Conservation (phyloP, 768 basidiomycete genomes). For the Auricularia auricula-judae region DNA sequence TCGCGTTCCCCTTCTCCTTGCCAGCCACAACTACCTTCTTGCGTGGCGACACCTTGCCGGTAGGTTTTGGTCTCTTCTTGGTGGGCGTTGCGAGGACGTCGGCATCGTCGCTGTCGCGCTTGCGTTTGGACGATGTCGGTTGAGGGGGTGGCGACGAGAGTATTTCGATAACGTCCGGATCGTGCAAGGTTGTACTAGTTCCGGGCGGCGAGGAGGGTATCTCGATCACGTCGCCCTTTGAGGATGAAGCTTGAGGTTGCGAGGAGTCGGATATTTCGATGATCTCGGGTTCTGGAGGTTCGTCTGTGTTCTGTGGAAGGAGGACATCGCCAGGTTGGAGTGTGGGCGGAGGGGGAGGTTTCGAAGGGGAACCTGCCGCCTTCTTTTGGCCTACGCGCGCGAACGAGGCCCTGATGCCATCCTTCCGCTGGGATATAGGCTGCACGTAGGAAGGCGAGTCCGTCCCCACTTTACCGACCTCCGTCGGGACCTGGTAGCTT, state of each 20-base stretch:
- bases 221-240: not conserved
- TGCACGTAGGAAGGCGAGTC: constrained; percentile 77
- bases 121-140: not conserved
- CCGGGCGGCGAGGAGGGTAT: not conserved
- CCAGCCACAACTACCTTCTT: not conserved
- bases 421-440: constrained; percentile 66
- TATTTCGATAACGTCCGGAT: not conserved
- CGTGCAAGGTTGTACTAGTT: not conserved
- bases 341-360: not conserved
- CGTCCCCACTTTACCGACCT: constrained; percentile 82
- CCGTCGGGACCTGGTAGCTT: constrained; percentile 81
- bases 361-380: not conserved
- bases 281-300: not conserved
- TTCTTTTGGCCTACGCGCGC: constrained; percentile 31
- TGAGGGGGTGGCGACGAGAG: not conserved
- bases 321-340: not conserved
- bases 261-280: not conserved
- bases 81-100: not conserved
- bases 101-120: not conserved
- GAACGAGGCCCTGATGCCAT: constrained; percentile 81
- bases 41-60: not conserved
- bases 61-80: not conserved
- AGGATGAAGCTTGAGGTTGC: not conserved
- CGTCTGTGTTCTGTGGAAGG: not conserved
- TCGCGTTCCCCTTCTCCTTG: not conserved